phyloP scores from a whole-genome alignment of 192 early-diverging fungal genomes.

The Entomortierella parvispora region DNA sequence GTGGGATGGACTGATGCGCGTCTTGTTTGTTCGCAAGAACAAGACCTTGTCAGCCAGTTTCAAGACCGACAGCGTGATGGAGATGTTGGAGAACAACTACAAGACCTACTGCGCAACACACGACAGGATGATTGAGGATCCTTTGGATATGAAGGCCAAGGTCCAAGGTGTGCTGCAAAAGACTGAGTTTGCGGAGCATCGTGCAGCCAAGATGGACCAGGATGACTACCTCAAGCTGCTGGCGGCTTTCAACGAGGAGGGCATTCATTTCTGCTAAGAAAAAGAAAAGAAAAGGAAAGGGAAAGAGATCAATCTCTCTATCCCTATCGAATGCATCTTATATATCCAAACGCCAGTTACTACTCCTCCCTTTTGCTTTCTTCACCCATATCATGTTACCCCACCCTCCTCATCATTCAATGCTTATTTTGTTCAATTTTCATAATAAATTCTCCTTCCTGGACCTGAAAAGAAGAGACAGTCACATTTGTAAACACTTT shows the following conservation, averaged over 20 bases:
- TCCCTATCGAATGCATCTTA: background rate
- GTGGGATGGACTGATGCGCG: constrained; percentile 96
- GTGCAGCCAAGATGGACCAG: constrained; percentile 93
- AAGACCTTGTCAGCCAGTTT: constrained; percentile 93
- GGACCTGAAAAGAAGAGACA: no score
- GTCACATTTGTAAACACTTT: background rate
- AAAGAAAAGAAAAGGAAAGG: background rate
- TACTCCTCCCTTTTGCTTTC: no score
- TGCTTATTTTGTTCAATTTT: no score
- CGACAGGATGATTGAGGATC: constrained; percentile 80
- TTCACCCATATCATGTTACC: no score
- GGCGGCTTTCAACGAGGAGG: constrained; percentile 88
- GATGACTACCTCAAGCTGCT: constrained; percentile 95
- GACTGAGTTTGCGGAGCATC: constrained; percentile 72
- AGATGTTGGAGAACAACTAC: constrained; percentile 96
- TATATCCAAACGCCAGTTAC: no score
- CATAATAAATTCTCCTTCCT: no score
- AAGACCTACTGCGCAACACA: constrained; percentile 90
- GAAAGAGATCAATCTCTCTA: no score
- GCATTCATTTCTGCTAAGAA: constrained; percentile 87
- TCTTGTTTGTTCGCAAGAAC: constrained; percentile 94
- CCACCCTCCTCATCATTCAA: no score
- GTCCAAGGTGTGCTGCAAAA: constrained; percentile 80
- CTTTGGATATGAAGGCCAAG: constrained; percentile 87
- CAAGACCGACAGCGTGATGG: constrained; percentile 86